Base-by-base conservation (phyloP, 495 filamentous ascomycete species). In the Antarctomyces pellizariae region DNA sequence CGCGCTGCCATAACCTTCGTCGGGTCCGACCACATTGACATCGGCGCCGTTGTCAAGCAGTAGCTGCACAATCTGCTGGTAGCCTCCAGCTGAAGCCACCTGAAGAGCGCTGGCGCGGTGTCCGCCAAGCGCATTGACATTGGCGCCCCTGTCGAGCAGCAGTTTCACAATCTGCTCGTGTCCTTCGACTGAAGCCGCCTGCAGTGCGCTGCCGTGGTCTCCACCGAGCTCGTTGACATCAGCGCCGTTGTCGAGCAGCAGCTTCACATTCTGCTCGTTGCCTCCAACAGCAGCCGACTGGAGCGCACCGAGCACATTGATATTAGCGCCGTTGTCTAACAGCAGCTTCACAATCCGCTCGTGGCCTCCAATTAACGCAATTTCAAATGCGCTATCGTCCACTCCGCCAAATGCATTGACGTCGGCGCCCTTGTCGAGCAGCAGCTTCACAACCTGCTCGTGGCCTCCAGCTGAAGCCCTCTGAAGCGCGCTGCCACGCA, bases 11-110 rank as follows among this genome's bases (percentile, higher is more conserved):
- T 36, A 26, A 8, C 24, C 3, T 28, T 20, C 24, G n/a, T n/a
- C n/a, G n/a, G n/a, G n/a, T 7, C 24, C 34, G 28, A 16, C 19
- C 9, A 28, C 31, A 13, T 37, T 37, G 16, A 31, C 18, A 9
- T 34, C 30, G 24, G 36, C 44, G 0, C 44, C 48, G 6, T 24
- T 11, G 5, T 37, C 29, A 5, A 53, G 15, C 11, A 55, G 35
- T 7, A 28, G 3, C 10, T 42, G 13, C 3, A 45, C 31, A 10
- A 43, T 18, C 2, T 31, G 9, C 2, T 13, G 4, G 14, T 37
- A 5, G 7, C 34, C 28, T 8, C 7, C 8, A 3, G 9, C 0
- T 14, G 36, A 41, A n/a, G 49, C 44, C 4, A 32, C 36, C 25
- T 44, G 33, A 7, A 54, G 34, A 4, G 46, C 41, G 7, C 33